Base-by-base conservation (phyloP, 2,329 filamentous ascomycete species). In the Arthrobotrys megalospora region DNA sequence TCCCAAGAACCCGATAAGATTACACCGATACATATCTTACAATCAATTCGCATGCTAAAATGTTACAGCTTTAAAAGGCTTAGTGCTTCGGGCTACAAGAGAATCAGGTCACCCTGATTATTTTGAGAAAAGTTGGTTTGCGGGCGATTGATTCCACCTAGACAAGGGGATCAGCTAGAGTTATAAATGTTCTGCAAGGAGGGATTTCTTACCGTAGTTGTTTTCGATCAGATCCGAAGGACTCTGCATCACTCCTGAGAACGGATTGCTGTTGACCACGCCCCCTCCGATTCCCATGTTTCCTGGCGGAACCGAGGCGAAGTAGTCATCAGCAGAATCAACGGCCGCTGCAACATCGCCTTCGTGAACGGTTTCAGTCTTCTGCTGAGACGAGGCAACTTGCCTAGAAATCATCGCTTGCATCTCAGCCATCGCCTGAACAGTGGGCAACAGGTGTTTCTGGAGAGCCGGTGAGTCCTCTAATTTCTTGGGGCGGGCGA, bases 381-480 rank as follows among this genome's bases (percentile, higher is more conserved):
- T 91, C 80, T 90, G 88, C 16, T 84, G 85, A 80, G 91, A 89
- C 43, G 84, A 85, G 28, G 82, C 79, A 70, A 85, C 82, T 34
- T 87, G 83, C 79, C 88, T 88, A 75, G 86, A 85, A 58, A 72
- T 72, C 75, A 78, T 78, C 2, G 75, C 75, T 43, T 78, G 70
- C 76, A 76, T 76, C 41, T 81, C 81, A n/a, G 81, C 81, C 48
- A 82, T 73, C 16, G 87, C 87, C 24, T 78, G 75, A 38, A 72
- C 75, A 0, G 89, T 88, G 0, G 90, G 89, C 0, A 93, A 84
- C 14, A 87, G 86, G 69, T 92, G 89, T 80, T 90, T 91, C 85
- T 97, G 96, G 45, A 99, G 87, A 0, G 94, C 94, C 0, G 95
- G 94, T 1, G 91, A 95, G 66, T 97, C 93, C 69, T 90, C 88